Evolutionary conservation across 139 green algal species (phyloP).

Genomic region (Axilococcus clingmanii): DNA sequence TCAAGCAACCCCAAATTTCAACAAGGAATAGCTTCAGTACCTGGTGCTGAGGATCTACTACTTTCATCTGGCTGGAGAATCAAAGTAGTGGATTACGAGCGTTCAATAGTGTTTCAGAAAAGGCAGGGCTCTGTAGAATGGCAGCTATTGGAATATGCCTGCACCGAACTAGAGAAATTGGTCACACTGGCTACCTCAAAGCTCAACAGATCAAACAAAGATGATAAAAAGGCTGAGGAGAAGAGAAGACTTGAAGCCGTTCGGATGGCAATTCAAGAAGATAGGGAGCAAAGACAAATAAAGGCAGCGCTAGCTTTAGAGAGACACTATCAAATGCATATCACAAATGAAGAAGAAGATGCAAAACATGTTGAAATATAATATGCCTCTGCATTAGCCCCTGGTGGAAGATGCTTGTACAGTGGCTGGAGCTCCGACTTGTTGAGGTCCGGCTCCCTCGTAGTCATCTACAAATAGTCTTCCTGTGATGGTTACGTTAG

Average conservation of each 20-base stretch:
- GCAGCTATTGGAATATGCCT: constrained; percentile 22
- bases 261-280: constrained; percentile 1
- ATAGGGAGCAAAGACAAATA: constrained; percentile 6
- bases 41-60: constrained; percentile 5
- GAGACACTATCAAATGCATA: no score
- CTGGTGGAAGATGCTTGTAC: no score
- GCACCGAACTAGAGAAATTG: constrained; percentile 20
- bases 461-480: neutral
- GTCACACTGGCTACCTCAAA: constrained; percentile 5
- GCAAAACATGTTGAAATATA: no score
- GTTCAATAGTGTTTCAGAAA: constrained; percentile 43
- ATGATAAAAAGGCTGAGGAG: neutral
- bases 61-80: constrained; percentile 2
- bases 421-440: neutral
- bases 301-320: no score
- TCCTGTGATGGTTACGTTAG: neutral
- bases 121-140: constrained; percentile 12
- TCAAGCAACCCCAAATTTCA: no score
- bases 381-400: no score
- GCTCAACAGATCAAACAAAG: neutral
- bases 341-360: no score
- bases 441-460: neutral
- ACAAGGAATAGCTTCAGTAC: no score
- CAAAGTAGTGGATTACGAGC: constrained; percentile 40
- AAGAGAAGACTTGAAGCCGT: neutral